Conservation (phyloP, 768 basidiomycete species). For the Termitomyces sp. region DNA sequence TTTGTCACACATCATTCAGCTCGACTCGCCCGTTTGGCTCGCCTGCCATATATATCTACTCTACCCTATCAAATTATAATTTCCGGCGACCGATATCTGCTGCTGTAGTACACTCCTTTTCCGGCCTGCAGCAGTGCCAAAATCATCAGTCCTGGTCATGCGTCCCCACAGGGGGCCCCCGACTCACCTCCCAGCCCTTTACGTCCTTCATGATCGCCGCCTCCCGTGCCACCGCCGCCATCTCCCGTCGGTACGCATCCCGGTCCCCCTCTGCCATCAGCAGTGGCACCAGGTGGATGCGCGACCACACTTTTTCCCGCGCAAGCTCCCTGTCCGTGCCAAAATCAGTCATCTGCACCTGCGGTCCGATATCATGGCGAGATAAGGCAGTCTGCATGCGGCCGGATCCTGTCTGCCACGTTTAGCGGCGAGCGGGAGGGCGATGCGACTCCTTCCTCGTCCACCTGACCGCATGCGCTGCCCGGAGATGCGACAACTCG, state of each 20-base stretch:
- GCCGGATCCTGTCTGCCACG: slow-evolving; percentile 67
- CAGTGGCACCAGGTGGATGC: slow-evolving; percentile 89
- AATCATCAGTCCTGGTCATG: slow-evolving; percentile 7
- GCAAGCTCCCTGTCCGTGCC: slow-evolving; percentile 73
- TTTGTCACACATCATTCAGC: background rate
- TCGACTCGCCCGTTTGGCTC: no score
- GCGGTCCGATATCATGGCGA: slow-evolving; percentile 33
- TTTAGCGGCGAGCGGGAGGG: slow-evolving; percentile 61
- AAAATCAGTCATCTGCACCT: slow-evolving; percentile 37
- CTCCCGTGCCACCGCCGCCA: slow-evolving; percentile 76
- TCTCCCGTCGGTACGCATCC: slow-evolving; percentile 74
- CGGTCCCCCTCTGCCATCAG: slow-evolving; percentile 93
- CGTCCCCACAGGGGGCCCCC: slow-evolving; percentile 7
- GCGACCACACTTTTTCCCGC: slow-evolving; percentile 92
- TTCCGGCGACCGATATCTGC: slow-evolving; percentile 53
- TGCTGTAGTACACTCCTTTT: slow-evolving; percentile 80
- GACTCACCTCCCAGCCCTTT: slow-evolving; percentile 86
- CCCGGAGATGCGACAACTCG: slow-evolving; percentile 8
- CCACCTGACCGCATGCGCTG: slow-evolving; percentile 43
- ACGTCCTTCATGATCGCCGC: slow-evolving; percentile 94
- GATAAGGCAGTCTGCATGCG: slow-evolving; percentile 40
- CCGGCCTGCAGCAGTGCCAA: slow-evolving; percentile 50
- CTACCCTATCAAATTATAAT: slow-evolving; percentile 25
- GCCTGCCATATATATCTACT: slow-evolving; percentile 1
- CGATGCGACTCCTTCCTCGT: slow-evolving; percentile 58